Evolutionary conservation across 805 yeast genomes (phyloP), one percentile per base, ranked within the genome.

Genomic region (Yarrowia sp.): DNA sequence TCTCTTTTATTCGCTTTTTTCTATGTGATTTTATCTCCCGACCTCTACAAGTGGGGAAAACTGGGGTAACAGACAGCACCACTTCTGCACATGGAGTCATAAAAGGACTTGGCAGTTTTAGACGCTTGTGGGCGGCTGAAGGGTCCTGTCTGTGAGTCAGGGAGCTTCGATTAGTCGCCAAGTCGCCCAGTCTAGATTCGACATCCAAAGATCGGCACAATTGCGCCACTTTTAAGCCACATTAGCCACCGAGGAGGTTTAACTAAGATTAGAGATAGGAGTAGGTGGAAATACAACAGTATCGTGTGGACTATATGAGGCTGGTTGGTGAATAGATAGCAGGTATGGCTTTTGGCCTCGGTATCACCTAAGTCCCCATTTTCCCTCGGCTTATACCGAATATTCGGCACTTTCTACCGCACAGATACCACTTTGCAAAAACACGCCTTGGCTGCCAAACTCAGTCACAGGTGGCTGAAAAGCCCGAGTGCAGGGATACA

Each of bases 11-110:
- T 36, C 38, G 38, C 38, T 9, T 36, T 33, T 6, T 36, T 3
- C 13, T 10, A 36, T 10, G 38, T 36, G 10, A 1, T 1, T 10
- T 36, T 36, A 6, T 10, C 10, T 4, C 33, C 12, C 33, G 6
- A 5, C 14, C 9, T 14, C 13, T n/a, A 3, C 15, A 24, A 24
- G 34, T 14, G 34, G 50, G 50, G 50, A 12, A 46, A 46, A 34
- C 50, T 46, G 50, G 50, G 50, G 50, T 24, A 44, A 15, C 49
- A 46, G 12, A 46, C 50, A 46, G 50, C 49, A 19, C 49, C 49
- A 44, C 49, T 2, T 46, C 12, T 46, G 50, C 34, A 19, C 17
- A 13, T 12, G 15, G 14, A 12, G 34, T 30, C 14, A 46, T 20
- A 20, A 24, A 20, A 24, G 17, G 50, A 24, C 50, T 46, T 46